These are phyloP conservation scores for Hypsizygus ulmarius DNA, from an alignment of 1,284 basidiomycete genomes.

Conservation along the genomic window DNA sequence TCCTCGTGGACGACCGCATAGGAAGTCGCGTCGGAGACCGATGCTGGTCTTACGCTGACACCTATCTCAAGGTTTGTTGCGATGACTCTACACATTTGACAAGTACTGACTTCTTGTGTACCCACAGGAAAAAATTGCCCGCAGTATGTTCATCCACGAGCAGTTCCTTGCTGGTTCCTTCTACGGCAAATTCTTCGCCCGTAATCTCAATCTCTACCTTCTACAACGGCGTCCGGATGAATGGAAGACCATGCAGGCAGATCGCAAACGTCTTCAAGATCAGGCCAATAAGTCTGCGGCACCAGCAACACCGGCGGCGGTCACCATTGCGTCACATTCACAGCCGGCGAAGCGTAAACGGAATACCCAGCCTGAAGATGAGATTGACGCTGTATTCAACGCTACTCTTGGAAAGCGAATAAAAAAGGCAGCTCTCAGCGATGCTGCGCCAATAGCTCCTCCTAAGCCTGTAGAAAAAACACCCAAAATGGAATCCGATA, in stretches of 20 bases:
- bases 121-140: slow-evolving; percentile 83
- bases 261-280: slow-evolving; percentile 25
- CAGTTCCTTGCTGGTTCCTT: slow-evolving; percentile 69
- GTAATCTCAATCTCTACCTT: slow-evolving; percentile 76
- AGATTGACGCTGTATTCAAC: slow-evolving; percentile 72
- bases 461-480: slow-evolving; percentile 18
- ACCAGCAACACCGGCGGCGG: slow-evolving; percentile 9
- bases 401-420: slow-evolving; percentile 52
- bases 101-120: background rate
- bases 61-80: slow-evolving; percentile 75
- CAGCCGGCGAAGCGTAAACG: slow-evolving; percentile 30
- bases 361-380: slow-evolving; percentile 44
- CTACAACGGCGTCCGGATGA: slow-evolving; percentile 77
- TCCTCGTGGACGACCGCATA: slow-evolving; percentile 81
- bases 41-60: slow-evolving; percentile 85
- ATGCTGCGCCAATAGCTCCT: background rate
- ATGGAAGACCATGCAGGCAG: slow-evolving; percentile 66
- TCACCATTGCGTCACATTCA: slow-evolving; percentile 1
- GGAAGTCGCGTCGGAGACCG: slow-evolving; percentile 87
- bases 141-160: slow-evolving; percentile 71
- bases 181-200: slow-evolving; percentile 85
- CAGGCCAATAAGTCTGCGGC: slow-evolving; percentile 9
- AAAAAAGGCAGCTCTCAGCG: slow-evolving; percentile 41
- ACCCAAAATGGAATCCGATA: background rate
- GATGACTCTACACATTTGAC: slow-evolving; percentile 4